Percentiles rank a stretch among this genome's conserved stretches.
Conservation (phyloP, 768 basidiomycete genomes). For the Hirschioporus abietinus region DNA sequence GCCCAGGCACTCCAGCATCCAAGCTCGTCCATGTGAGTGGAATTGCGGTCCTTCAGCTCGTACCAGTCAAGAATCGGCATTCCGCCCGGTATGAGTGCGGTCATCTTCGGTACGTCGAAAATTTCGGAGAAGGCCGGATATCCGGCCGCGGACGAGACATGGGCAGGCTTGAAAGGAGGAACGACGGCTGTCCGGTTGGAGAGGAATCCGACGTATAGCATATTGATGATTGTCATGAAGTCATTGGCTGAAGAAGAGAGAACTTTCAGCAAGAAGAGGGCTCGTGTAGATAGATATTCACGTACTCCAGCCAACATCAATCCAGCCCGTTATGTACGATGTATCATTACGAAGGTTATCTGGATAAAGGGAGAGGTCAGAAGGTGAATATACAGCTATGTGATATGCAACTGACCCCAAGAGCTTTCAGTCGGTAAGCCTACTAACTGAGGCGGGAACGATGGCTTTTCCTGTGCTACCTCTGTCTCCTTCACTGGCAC, state of each 20-base stretch:
- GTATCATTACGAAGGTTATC: slow-evolving; percentile 19
- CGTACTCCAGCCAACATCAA: slow-evolving; percentile 18
- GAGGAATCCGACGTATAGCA: slow-evolving; percentile 54
- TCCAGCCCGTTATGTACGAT: slow-evolving; percentile 18
- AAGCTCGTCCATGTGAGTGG: slow-evolving; percentile 25
- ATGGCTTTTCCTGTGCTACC: background rate
- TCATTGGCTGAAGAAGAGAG: slow-evolving; percentile 15
- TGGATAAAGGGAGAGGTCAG: background rate
- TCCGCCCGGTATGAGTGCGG: slow-evolving; percentile 12
- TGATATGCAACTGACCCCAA: slow-evolving; percentile 10
- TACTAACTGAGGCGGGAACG: background rate
- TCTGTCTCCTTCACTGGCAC: background rate
- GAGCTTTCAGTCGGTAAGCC: slow-evolving; percentile 13
- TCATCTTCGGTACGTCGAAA: slow-evolving; percentile 46
- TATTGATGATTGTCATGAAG: slow-evolving; percentile 31
- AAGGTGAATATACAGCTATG: background rate
- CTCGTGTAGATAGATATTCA: slow-evolving; percentile 1
- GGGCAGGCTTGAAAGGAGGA: slow-evolving; percentile 52
- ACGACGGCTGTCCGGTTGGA: slow-evolving; percentile 57
- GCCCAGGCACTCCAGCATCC: slow-evolving; percentile 21
- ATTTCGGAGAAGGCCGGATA: slow-evolving; percentile 52
- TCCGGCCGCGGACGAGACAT: slow-evolving; percentile 40
- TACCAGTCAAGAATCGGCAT: slow-evolving; percentile 57
- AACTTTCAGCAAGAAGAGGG: background rate
- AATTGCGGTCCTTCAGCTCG: slow-evolving; percentile 48